Base-by-base conservation (phyloP, 2,329 filamentous ascomycete genomes). In the Trichoderma pleuroti region DNA sequence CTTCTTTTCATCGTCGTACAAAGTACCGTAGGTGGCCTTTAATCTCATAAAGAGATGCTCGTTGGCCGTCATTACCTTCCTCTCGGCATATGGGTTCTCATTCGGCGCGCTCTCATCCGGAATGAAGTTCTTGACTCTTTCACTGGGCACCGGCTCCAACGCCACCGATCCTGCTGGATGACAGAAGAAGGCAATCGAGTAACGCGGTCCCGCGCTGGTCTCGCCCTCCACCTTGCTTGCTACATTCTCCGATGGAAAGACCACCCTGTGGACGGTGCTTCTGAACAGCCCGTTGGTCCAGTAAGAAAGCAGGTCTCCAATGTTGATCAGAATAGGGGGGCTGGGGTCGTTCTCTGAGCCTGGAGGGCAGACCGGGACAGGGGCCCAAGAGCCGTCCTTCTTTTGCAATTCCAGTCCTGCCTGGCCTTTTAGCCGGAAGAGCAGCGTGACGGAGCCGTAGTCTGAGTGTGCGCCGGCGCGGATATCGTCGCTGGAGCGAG, bases 381-480 rank as follows among this genome's bases (percentile, higher is more conserved):
- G 87, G 0, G 85, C 87, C 92, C 91, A 85, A 14, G 77, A 73
- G 24, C 80, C 81, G 18, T 85, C 82, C 0, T 85, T 85, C 2
- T 89, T 91, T 8, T 91, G 86, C 72, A 98, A 91, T 80, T 98
- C 94, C 1, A 99, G 85, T 0, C 96, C 96, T 0, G 94, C 91
- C 76, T 98, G 94, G 2, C 92, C 92, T 1, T 88, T 88, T 2
- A 94, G 88, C 74, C 96, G 93, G 84, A 99, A 98, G 12, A 98
- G 87, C n/a, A 91, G 83, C 2, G 89, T 91, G 71, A 91, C 81
- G 71, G 86, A 88, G 70, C 89, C 89, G 81, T 97, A 97, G 82
- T 98, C 94, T 5, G 92, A 95, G 80, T 98, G 95, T 0, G 95
- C 94, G 70, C 95, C 96, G 8, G 95, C 95, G 32, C 95, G 91